phyloP scores from a whole-genome alignment of 768 basidiomycete genomes.

The Phaffia australis region DNA sequence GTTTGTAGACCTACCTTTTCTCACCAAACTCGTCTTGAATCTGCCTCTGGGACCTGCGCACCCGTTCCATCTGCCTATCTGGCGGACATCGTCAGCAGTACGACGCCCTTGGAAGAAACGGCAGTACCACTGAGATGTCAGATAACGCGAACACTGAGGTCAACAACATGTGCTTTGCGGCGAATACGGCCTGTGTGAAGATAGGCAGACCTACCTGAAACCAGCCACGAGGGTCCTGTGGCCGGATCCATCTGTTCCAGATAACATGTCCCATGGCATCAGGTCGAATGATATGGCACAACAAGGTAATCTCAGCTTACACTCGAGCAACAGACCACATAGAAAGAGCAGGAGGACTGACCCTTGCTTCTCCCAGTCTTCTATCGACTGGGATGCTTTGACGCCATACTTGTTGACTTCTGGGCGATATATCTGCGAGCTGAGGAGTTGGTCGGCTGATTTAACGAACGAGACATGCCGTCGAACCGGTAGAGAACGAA shows the following conservation, averaged over 20 bases:
- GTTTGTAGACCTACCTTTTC: constrained; percentile 7
- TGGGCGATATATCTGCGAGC: constrained; percentile 19
- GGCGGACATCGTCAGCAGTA: constrained; percentile 14
- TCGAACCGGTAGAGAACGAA: too few species aligned
- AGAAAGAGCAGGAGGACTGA: too few species aligned
- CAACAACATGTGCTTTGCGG: not conserved
- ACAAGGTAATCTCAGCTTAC: too few species aligned
- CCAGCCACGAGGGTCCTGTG: constrained; percentile 29
- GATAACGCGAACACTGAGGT: too few species aligned
- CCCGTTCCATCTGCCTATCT: constrained; percentile 16
- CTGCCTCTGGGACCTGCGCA: constrained; percentile 20
- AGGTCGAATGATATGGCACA: too few species aligned
- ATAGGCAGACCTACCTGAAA: constrained; percentile 8
- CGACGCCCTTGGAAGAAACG: constrained; percentile 27
- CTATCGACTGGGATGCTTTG: constrained; percentile 28
- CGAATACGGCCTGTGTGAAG: not conserved
- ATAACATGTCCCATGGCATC: too few species aligned
- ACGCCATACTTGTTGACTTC: constrained; percentile 27
- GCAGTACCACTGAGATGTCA: constrained; percentile 27
- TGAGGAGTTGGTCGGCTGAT: constrained; percentile 4
- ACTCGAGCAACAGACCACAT: too few species aligned
- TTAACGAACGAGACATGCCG: too few species aligned
- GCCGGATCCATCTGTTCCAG: constrained; percentile 24
- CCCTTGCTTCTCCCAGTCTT: constrained; percentile 27
- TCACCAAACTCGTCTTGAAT: constrained; percentile 22